Evolutionary conservation across 1,284 basidiomycete genomes (phyloP).

Genomic region (Pholiota adiposa): DNA sequence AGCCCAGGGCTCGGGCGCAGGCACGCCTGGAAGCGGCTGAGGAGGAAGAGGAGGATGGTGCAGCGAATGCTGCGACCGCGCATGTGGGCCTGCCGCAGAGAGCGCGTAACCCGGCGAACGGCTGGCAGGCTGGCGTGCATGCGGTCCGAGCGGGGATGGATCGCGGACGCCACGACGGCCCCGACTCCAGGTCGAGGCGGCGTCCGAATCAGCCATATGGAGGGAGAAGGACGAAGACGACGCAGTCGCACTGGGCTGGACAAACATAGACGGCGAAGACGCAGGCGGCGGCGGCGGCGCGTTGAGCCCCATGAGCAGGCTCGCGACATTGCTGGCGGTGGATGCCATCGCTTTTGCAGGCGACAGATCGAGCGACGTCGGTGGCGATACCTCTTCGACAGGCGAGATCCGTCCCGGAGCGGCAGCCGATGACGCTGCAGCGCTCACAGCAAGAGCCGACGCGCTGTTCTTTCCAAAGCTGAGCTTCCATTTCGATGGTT

Average conservation of each 20-base stretch:
- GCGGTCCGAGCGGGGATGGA: slow-evolving; percentile 13
- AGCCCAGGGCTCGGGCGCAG: slow-evolving; percentile 13
- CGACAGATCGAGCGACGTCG: slow-evolving; percentile 29
- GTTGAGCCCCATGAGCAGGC: slow-evolving; percentile 69
- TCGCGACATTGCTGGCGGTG: slow-evolving; percentile 72
- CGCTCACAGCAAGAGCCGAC: slow-evolving; percentile 33
- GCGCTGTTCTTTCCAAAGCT: slow-evolving; percentile 66
- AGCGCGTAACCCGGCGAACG: slow-evolving; percentile 32
- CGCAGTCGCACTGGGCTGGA: slow-evolving; percentile 18
- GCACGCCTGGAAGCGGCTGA: slow-evolving; percentile 1
- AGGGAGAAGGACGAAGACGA: slow-evolving; percentile 27
- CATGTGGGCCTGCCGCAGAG: slow-evolving; percentile 17
- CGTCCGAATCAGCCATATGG: slow-evolving; percentile 27
- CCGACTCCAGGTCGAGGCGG: slow-evolving; percentile 41
- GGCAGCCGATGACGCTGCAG: slow-evolving; percentile 32
- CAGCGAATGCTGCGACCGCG: slow-evolving; percentile 16
- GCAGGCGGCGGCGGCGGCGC: slow-evolving; percentile 38
- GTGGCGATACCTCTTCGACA: slow-evolving; percentile 45
- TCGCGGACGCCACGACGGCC: slow-evolving; percentile 39
- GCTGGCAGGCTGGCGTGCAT: slow-evolving; percentile 28
- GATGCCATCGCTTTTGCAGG: slow-evolving; percentile 47
- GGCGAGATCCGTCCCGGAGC: slow-evolving; percentile 39
- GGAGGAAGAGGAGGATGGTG: slow-evolving; percentile 2
- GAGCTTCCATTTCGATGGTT: slow-evolving; percentile 80
- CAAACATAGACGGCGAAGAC: slow-evolving; percentile 28